Evolutionary conservation across 495 filamentous ascomycete species (phyloP), one percentile per base, ranked within the genome.

Genomic region (Daldinia vernicosa): DNA sequence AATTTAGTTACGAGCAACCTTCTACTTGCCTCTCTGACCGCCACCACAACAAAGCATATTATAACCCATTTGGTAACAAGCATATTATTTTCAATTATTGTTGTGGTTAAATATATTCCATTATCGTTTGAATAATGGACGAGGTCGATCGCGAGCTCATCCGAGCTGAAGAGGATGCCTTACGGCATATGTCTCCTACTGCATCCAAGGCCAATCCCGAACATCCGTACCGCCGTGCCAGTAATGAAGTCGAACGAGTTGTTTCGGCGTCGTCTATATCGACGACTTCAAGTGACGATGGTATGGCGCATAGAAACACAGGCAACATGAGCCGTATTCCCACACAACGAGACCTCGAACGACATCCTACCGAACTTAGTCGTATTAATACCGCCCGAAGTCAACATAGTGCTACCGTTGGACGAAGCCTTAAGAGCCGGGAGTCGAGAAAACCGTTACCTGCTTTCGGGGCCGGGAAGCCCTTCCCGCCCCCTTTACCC

Each of bases 391-490:
- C 92, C 3, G 86, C 87, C 17, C 76, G 88, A 56, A 91, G 86
- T 60, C 92, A 94, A 78, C 92, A 95, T 76, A 89, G 83, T 74
- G 88, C 80, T 19, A 95, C 93, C 24, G 91, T 96, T 15, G 92
- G 92, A 14, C 82, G 86, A 47, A 81, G 80, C 56, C 60, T 84
- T 35, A 88, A 81, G 69, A 84, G 81, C 15, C 77, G 78, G 32
- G 77, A 81, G 12, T 86, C 84, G 0, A 84, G 75, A 72, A 90
- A 82, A 72, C 89, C 91, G 1, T 69, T 88, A 43, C 86, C 86
- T 17, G 76, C 79, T 28, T 88, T 89, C 69, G 92, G 93, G 11
- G 90, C 84, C 60, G 92, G 92, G 1, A 95, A 94, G 77, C 85
- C 90, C 11, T 94, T 89, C 78, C 93, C 93, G 9, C 92, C 91